These are phyloP conservation scores for Oryza nivara DNA, from an alignment of 176 grass and related monocot genomes.

Conservation along the genomic window DNA sequence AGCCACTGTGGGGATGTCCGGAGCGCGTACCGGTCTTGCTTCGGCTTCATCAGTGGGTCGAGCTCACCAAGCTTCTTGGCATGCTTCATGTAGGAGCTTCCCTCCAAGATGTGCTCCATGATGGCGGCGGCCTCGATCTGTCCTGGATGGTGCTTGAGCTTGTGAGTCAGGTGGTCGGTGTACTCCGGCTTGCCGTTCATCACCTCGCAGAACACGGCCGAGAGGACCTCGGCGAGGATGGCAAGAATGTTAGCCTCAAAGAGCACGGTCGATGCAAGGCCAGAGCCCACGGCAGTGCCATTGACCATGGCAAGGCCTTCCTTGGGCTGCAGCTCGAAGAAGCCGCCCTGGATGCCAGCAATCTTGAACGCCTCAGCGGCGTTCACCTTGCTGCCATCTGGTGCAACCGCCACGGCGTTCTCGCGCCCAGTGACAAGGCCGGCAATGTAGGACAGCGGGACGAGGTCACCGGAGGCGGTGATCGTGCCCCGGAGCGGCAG, in stretches of 20 bases:
- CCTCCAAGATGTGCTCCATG: constrained; percentile 80
- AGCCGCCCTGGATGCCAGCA: constrained; percentile 50
- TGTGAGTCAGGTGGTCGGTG: constrained; percentile 89
- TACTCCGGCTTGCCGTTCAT: constrained; percentile 92
- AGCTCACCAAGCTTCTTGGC: constrained; percentile 76
- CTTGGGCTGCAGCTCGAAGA: constrained; percentile 78
- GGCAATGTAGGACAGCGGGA: constrained; percentile 61
- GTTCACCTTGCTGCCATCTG: constrained; percentile 53
- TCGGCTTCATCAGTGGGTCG: constrained; percentile 75
- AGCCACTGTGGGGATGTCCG: constrained; percentile 85
- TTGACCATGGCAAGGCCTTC: constrained; percentile 88
- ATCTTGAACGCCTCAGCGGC: constrained; percentile 61
- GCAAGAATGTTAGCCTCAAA: constrained; percentile 80
- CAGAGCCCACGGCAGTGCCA: constrained; percentile 85
- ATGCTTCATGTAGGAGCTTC: constrained; percentile 82
- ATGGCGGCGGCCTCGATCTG: constrained; percentile 85
- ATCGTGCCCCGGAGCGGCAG: constrained; percentile 61
- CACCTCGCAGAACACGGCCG: constrained; percentile 79
- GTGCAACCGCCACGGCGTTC: constrained; percentile 45
- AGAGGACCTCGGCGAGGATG: constrained; percentile 69
- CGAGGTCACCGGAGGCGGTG: constrained; percentile 61
- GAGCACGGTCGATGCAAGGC: constrained; percentile 72
- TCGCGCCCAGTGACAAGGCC: constrained; percentile 53
- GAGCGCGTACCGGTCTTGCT: constrained; percentile 85
- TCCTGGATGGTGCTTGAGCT: constrained; percentile 80